Evolutionary conservation across 768 basidiomycete species (phyloP).

Genomic region (Tubosaeta brunneosetosa): DNA sequence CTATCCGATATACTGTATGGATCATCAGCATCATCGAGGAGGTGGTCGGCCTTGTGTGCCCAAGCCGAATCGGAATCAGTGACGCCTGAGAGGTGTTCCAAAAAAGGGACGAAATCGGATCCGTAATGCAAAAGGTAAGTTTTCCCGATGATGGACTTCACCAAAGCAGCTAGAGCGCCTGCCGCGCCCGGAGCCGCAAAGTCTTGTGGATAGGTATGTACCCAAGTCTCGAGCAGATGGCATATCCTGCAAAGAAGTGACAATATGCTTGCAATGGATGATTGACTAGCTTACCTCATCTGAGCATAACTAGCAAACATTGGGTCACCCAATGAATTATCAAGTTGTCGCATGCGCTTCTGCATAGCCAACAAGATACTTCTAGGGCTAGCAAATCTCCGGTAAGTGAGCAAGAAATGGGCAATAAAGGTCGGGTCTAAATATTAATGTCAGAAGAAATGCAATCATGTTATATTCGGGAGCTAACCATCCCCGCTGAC

Average conservation of each 20-base stretch:
- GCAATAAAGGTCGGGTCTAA: slow-evolving; percentile 72
- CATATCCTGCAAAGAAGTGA: slow-evolving; percentile 55
- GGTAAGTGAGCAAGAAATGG: slow-evolving; percentile 80
- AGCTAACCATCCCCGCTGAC: slow-evolving; percentile 77
- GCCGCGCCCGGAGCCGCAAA: slow-evolving; percentile 74
- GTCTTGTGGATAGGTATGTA: slow-evolving; percentile 68
- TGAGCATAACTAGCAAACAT: slow-evolving; percentile 87
- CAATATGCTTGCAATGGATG: slow-evolving; percentile 5
- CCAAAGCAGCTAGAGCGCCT: slow-evolving; percentile 67
- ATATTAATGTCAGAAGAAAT: slow-evolving; percentile 10
- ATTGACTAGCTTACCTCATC: slow-evolving; percentile 55
- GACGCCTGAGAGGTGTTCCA: slow-evolving; percentile 59
- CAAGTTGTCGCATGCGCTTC: slow-evolving; percentile 76
- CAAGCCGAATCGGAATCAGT: slow-evolving; percentile 68
- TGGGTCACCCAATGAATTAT: slow-evolving; percentile 67
- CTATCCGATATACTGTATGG: slow-evolving; percentile 50
- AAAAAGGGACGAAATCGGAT: slow-evolving; percentile 75
- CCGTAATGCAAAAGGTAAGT: slow-evolving; percentile 83
- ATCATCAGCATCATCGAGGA: slow-evolving; percentile 60
- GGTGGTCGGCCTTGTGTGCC: slow-evolving; percentile 64
- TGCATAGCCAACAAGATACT: slow-evolving; percentile 83
- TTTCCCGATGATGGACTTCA: slow-evolving; percentile 75
- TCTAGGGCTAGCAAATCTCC: slow-evolving; percentile 76
- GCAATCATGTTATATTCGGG: slow-evolving; percentile 1
- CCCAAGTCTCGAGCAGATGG: slow-evolving; percentile 73